These are phyloP conservation scores for Astrocystis sublimbata DNA, from an alignment of 495 filamentous ascomycete species.

Conservation along the genomic window DNA sequence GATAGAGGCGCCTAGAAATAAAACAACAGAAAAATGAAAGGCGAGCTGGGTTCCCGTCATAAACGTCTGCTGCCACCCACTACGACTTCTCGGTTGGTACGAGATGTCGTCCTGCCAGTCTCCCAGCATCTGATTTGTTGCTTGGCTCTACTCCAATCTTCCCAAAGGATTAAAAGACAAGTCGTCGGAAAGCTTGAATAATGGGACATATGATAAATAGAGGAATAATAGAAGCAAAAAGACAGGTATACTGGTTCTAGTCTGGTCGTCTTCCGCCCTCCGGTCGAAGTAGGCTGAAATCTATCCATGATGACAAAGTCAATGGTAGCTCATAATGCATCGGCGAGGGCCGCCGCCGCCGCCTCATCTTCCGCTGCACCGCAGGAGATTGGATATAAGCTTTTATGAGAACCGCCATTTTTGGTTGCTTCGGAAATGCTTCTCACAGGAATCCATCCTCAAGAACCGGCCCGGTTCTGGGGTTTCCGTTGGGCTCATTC, in stretches of 20 bases:
- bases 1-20: not conserved
- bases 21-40: constrained; percentile 4
- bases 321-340: not conserved
- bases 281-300: constrained; percentile 8
- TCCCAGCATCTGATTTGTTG: constrained; percentile 1
- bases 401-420: not conserved
- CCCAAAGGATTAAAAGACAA: not conserved
- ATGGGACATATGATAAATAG: not conserved
- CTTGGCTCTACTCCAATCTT: not conserved
- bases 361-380: not conserved
- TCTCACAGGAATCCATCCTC: constrained; percentile 14
- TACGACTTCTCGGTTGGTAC: constrained; percentile 7
- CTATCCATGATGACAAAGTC: constrained; percentile 5
- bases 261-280: not conserved
- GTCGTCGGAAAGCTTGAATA: constrained; percentile 1
- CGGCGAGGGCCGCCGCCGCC: not conserved
- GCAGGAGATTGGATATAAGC: not conserved
- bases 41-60: constrained; percentile 6
- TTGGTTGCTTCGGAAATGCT: not conserved
- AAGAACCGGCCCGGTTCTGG: constrained; percentile 35
- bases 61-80: constrained; percentile 6
- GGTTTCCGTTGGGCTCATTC: constrained; percentile 21
- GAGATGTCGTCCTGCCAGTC: not conserved
- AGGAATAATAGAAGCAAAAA: not conserved
- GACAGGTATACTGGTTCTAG: constrained; percentile 11